Conservation (phyloP, 2,329 filamentous ascomycete genomes). For the Penicillium vulpinum region DNA sequence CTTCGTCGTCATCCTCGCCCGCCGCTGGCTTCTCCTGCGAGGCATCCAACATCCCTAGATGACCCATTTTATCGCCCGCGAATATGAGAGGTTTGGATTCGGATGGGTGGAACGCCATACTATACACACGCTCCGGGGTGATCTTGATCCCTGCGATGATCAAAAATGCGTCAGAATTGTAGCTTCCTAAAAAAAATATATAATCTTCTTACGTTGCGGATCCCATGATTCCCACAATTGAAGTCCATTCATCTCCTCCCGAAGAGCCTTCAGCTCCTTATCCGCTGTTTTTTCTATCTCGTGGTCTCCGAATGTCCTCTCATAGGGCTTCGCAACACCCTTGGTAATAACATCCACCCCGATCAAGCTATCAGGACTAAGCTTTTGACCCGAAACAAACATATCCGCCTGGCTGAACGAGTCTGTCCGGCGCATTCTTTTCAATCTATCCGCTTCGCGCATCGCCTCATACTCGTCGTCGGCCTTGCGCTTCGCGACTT, state of each 20-base stretch:
- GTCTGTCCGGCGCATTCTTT: conserved; percentile 64
- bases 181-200: too few relatives aligned
- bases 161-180: not conserved
- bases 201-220: conserved; percentile 66
- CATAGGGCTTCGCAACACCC: conserved; percentile 73
- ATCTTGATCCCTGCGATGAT: conserved; percentile 74
- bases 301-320: conserved; percentile 81
- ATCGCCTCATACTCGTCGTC: conserved; percentile 62
- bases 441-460: conserved; percentile 59
- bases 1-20: conserved; percentile 68
- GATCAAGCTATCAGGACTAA: conserved; percentile 65
- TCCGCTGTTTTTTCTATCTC: conserved; percentile 79
- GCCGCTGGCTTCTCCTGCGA: conserved; percentile 48
- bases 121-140: conserved; percentile 82
- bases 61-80: conserved; percentile 90
- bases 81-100: conserved; percentile 84
- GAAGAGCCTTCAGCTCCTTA: conserved; percentile 69
- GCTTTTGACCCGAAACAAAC: conserved; percentile 74
- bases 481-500: conserved; percentile 67
- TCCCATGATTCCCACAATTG: conserved; percentile 80
- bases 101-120: conserved; percentile 84
- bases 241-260: conserved; percentile 74
- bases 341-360: conserved; percentile 59
- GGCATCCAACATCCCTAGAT: conserved; percentile 86
- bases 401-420: conserved; percentile 74